Evolutionary conservation across 352 stramenopile genomes (phyloP).

Genomic region (Globisporangium middletonii): DNA sequence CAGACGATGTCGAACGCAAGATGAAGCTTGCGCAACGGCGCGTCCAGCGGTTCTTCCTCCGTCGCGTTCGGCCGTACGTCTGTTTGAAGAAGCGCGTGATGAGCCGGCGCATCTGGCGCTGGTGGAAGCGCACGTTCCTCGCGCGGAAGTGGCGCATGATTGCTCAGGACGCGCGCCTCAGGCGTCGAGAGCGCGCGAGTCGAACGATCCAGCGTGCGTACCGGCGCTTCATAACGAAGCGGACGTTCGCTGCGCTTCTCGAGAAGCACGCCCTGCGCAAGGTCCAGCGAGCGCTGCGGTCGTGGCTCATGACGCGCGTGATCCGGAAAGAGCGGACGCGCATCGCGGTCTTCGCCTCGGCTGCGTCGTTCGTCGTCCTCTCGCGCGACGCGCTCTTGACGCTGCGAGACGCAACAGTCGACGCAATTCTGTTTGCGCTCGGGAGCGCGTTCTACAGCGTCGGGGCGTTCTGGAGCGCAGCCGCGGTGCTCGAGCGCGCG

Average conservation of each 20-base stretch:
- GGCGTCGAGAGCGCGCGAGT: constrained; percentile 21
- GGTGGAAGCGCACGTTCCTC: constrained; percentile 30
- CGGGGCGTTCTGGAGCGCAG: constrained; percentile 57
- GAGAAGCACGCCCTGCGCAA: constrained; percentile 32
- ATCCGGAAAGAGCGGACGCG: constrained; percentile 36
- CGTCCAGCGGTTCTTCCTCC: constrained; percentile 49
- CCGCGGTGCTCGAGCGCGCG: constrained; percentile 37
- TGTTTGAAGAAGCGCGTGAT: constrained; percentile 44
- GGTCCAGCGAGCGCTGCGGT: constrained; percentile 25
- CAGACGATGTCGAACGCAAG: background rate
- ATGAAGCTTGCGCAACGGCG: constrained; percentile 19
- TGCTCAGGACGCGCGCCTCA: constrained; percentile 5
- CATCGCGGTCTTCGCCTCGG: constrained; percentile 19
- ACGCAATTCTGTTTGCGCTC: constrained; percentile 28
- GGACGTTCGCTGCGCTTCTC: constrained; percentile 19
- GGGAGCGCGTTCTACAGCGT: constrained; percentile 34
- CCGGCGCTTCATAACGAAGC: constrained; percentile 20
- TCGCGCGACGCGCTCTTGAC: constrained; percentile 1
- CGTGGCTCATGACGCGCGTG: constrained; percentile 41
- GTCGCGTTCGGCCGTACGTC: constrained; percentile 36
- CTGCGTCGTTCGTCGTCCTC: constrained; percentile 1
- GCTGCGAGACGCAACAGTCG: constrained; percentile 17
- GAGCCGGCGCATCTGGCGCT: constrained; percentile 31
- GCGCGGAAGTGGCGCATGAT: constrained; percentile 22
- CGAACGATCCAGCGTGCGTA: constrained; percentile 42